These are phyloP conservation scores for Colletotrichum eremochloae DNA, from an alignment of 2,329 filamentous ascomycete genomes.

Conservation along the genomic window DNA sequence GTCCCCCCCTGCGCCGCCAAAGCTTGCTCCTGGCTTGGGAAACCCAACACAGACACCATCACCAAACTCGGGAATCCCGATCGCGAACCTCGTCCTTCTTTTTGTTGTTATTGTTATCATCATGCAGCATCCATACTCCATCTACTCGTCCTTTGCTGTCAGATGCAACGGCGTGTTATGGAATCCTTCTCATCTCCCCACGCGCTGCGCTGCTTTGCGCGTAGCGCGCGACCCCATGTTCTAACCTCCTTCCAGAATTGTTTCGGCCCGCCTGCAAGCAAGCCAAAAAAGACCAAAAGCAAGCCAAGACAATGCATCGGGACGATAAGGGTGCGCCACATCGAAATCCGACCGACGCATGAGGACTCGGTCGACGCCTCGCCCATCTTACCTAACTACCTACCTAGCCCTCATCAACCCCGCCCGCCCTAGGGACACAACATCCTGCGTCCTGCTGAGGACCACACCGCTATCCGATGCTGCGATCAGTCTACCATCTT, in stretches of 20 bases:
- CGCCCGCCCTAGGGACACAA: neutral
- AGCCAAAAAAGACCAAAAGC: too few species aligned
- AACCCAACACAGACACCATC: neutral
- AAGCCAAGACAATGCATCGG: neutral
- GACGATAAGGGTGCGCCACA: neutral
- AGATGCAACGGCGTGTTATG: neutral
- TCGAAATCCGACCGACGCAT: neutral
- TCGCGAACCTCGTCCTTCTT: too few species aligned
- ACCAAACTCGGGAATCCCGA: neutral
- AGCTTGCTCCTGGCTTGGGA: neutral
- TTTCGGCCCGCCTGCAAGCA: neutral
- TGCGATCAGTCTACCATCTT: neutral
- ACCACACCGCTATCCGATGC: neutral
- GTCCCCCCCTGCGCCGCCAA: neutral
- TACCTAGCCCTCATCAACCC: neutral
- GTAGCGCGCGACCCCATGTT: neutral
- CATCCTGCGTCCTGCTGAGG: neutral
- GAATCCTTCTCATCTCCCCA: neutral
- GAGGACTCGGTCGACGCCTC: neutral
- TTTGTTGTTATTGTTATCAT: too few species aligned
- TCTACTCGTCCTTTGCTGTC: neutral
- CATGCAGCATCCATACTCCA: too few species aligned
- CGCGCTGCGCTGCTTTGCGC: too few species aligned
- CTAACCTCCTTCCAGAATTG: constrained; percentile 15
- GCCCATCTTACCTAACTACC: neutral